Percentiles rank a stretch among this genome's conserved stretches.
These are phyloP conservation scores for Plasmodium relictum DNA, from an alignment of 169 alveolate species.

Conservation along the genomic window DNA sequence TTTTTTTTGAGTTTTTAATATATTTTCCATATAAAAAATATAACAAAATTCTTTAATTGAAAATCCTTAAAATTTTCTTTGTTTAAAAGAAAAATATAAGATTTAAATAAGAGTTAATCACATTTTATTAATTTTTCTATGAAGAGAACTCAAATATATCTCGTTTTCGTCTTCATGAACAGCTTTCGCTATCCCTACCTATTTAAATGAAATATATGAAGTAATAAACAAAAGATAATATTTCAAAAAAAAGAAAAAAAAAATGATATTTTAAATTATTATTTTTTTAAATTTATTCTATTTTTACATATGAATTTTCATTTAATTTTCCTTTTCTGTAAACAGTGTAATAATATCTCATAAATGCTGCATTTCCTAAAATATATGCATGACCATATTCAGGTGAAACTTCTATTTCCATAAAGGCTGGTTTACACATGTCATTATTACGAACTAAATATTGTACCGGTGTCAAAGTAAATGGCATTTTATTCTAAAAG, in stretches of 20 bases:
- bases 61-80: neutral
- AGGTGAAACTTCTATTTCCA: constrained; percentile 92
- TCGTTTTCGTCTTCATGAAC: constrained; percentile 73
- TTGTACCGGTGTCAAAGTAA: constrained; percentile 81
- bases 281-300: neutral
- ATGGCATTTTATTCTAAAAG: constrained; percentile 77
- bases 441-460: constrained; percentile 77
- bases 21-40: too few relatives aligned
- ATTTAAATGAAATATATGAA: neutral
- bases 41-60: too few relatives aligned
- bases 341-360: constrained; percentile 91
- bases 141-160: constrained; percentile 24
- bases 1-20: too few relatives aligned
- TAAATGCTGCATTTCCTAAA: constrained; percentile 90
- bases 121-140: constrained; percentile 13
- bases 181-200: constrained; percentile 87
- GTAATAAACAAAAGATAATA: too few relatives aligned
- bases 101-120: neutral
- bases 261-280: too few relatives aligned
- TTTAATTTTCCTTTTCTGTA: constrained; percentile 78
- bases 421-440: constrained; percentile 90
- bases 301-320: constrained; percentile 79
- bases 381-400: constrained; percentile 90
- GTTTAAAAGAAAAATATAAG: neutral
- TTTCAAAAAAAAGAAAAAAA: too few relatives aligned